These are phyloP conservation scores for Aaosphaeria arxii DNA, from an alignment of 2,329 filamentous ascomycete species.

Conservation along the genomic window DNA sequence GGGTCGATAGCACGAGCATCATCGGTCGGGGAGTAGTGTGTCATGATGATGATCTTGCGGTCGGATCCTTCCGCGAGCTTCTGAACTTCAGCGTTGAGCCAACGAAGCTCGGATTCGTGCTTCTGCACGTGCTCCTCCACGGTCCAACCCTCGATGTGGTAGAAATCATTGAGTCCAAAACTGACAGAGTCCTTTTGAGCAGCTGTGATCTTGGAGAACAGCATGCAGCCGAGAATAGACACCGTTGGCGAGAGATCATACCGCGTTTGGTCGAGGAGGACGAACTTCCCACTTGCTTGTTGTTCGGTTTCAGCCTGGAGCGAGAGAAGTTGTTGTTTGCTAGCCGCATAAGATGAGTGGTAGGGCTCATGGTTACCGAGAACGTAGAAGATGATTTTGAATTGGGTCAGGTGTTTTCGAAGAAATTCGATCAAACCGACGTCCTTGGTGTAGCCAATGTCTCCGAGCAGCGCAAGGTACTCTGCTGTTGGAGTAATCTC, in stretches of 20 bases:
- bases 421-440: conserved; percentile 10
- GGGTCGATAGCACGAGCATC: conserved; percentile 36
- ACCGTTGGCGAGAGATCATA: conserved; percentile 1
- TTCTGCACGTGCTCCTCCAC: conserved; percentile 37
- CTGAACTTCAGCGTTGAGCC: conserved; percentile 41
- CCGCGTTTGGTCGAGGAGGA: conserved; percentile 11
- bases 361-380: conserved; percentile 15
- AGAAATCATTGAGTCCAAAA: conserved; percentile 10
- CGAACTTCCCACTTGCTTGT: conserved; percentile 3
- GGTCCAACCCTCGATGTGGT: conserved; percentile 7
- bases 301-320: conserved; percentile 1
- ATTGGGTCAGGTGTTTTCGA: conserved; percentile 5
- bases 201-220: conserved; percentile 6
- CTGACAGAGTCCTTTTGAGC: not conserved
- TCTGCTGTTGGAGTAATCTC: conserved; percentile 1
- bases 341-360: not conserved
- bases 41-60: conserved; percentile 37
- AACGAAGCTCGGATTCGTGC: conserved; percentile 40
- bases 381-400: conserved; percentile 9
- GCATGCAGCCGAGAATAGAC: conserved; percentile 14
- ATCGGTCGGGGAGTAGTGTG: conserved; percentile 43
- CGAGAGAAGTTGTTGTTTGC: not conserved
- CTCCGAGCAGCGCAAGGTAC: conserved; percentile 12
- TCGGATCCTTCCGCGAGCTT: conserved; percentile 11
- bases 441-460: conserved; percentile 6